Base-by-base conservation (phyloP, 139 green algal species). In the Micromonas pusilla region DNA sequence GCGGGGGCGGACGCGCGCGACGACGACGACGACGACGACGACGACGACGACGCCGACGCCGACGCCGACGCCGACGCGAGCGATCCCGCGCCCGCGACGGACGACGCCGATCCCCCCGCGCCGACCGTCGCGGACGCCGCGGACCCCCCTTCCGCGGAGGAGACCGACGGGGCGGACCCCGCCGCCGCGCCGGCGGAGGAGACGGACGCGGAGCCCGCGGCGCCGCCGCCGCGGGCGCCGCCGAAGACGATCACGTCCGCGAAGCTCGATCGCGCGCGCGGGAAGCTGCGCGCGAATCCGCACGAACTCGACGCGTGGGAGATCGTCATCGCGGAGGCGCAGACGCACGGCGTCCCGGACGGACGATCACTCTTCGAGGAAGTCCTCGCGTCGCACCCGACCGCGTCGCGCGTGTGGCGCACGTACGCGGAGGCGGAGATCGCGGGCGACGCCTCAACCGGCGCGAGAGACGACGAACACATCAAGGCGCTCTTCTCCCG, bases 401-500 rank as follows among this genome's bases (percentile, higher is more conserved):
- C 62, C 25, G 66, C 62, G 26, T 30, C 21, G 16, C 16, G 28
- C 20, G 37, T 39, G 65, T 80, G 75, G 75, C 25, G 23, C 19
- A 21, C 30, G 38, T 72, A 80, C 39, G 63, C 57, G 3, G 73
- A 79, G 6, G 57, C 60, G 3, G 45, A 70, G 23, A 76, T 79
- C 25, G 52, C 62, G 63, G 32, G 33, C n/a, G 52, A 66, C 5
- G 37, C 36, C 3, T 26, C n/a, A n/a, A n/a, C 5, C 16, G 68
- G 38, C 6, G 32, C 26, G 37, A 38, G 23, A 33, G 66, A 80
- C 57, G 52, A 73, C 52, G 75, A 80, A 13, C 36, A 34, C 2
- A 45, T 79, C 26, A 73, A 62, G 20, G 78, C 20, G 57, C 30
- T 72, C 30, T 83, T 83, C 37, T 26, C 38, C 52, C 52, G 45